Evolutionary conservation across 345 rosid species (phyloP).

Genomic region (Cardamine resedifolia): DNA sequence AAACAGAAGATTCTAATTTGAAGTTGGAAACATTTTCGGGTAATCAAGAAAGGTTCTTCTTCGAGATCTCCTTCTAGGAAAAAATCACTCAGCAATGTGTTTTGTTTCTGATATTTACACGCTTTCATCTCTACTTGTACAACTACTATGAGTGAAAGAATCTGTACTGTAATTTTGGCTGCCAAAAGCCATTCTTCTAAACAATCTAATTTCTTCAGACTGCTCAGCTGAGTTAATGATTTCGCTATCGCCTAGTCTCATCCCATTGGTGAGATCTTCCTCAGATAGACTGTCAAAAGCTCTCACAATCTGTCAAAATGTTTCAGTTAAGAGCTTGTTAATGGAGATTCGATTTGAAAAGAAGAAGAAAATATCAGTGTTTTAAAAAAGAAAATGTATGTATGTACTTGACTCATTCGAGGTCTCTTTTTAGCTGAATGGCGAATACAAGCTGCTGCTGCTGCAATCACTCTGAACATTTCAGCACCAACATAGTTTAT

Average conservation of each 20-base stretch:
- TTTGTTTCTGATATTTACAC: conserved; percentile 40
- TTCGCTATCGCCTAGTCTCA: conserved; percentile 91
- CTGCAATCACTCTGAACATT: conserved; percentile 84
- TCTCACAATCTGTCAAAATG: conserved; percentile 68
- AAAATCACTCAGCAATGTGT: conserved; percentile 14
- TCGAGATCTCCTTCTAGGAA: conserved; percentile 6
- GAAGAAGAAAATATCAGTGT: neutral
- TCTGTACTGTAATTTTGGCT: conserved; percentile 78
- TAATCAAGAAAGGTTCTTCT: conserved; percentile 22
- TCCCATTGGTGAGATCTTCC: conserved; percentile 78
- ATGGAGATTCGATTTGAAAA: neutral
- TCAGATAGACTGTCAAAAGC: conserved; percentile 69
- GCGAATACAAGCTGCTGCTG: conserved; percentile 89
- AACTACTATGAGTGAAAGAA: conserved; percentile 48
- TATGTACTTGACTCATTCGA: conserved; percentile 81
- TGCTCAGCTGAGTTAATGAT: conserved; percentile 70
- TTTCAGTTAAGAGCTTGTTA: neutral
- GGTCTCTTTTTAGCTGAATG: conserved; percentile 92
- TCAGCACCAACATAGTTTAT: conserved; percentile 59
- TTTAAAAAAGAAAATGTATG: neutral
- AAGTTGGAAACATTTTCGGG: neutral
- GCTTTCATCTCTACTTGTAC: conserved; percentile 37
- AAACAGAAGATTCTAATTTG: neutral
- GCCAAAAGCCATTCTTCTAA: conserved; percentile 89
- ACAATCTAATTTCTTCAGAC: conserved; percentile 80